phyloP scores from a whole-genome alignment of 139 green algal species.

The Microglena sp. region DNA sequence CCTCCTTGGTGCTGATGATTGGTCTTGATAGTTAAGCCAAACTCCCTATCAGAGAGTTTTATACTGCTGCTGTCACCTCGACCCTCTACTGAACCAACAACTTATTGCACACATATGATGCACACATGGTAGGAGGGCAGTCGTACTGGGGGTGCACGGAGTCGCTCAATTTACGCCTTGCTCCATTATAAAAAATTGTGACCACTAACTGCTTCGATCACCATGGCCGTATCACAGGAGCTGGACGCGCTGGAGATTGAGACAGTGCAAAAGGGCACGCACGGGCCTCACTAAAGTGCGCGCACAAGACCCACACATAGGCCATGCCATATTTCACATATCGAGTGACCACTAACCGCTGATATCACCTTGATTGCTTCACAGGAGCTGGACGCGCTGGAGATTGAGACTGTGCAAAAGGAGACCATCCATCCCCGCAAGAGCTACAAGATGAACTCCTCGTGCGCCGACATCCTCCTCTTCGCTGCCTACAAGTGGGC shows the following conservation, averaged over 20 bases:
- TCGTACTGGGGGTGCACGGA: too few relatives aligned
- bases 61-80: too few relatives aligned
- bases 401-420: constrained; percentile 99
- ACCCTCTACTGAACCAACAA: too few relatives aligned
- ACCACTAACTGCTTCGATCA: constrained; percentile 47
- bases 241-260: constrained; percentile 99
- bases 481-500: constrained; percentile 96
- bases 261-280: constrained; percentile 99
- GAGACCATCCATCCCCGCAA: constrained; percentile 99
- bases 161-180: too few relatives aligned
- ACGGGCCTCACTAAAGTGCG: neutral
- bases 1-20: too few relatives aligned
- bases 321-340: neutral
- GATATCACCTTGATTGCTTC: constrained; percentile 93
- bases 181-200: too few relatives aligned
- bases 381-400: constrained; percentile 97
- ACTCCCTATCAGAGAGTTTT: too few relatives aligned
- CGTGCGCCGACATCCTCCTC: constrained; percentile 92
- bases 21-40: too few relatives aligned
- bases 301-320: neutral
- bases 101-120: too few relatives aligned
- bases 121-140: too few relatives aligned
- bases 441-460: constrained; percentile 99
- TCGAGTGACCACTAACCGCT: neutral
- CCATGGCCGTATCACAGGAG: too few relatives aligned